Conservation (phyloP, 176 grass and related monocot species). For the Aechmea fasciata region DNA sequence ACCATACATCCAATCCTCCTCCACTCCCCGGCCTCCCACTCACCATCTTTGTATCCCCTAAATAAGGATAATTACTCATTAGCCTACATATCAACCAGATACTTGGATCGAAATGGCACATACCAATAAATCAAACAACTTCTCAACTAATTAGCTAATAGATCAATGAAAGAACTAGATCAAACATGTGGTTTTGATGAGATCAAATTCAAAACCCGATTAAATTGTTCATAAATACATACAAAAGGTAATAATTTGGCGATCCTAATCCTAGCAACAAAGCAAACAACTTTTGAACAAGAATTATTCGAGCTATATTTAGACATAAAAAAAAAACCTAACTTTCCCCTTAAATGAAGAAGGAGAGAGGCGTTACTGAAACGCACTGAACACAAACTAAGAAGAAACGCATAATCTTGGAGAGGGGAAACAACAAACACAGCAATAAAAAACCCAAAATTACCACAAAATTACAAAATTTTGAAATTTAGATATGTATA, state of each 20-base stretch:
- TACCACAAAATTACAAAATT: not conserved
- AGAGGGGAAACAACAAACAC: not conserved
- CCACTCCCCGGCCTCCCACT: constrained; percentile 9
- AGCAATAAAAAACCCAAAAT: not conserved
- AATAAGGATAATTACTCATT: constrained; percentile 1
- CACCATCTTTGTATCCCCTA: constrained; percentile 43
- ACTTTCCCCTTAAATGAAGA: not conserved
- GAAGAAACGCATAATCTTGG: not conserved
- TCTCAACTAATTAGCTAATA: too few relatives aligned
- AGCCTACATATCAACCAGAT: not conserved
- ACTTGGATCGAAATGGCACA: constrained; percentile 1
- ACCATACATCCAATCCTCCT: constrained; percentile 44
- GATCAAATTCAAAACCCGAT: not conserved
- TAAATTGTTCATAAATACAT: not conserved
- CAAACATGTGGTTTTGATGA: not conserved
- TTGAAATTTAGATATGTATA: not conserved
- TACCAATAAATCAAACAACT: too few relatives aligned
- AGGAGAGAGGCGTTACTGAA: not conserved
- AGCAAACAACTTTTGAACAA: not conserved
- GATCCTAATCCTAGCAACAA: not conserved
- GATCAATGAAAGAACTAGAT: too few relatives aligned
- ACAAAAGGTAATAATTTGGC: not conserved
- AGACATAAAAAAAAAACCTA: not conserved
- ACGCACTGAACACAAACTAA: not conserved
- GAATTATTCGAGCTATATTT: not conserved